Evolutionary conservation across 1,284 basidiomycete genomes (phyloP).

Genomic region (Leccinum huronense): DNA sequence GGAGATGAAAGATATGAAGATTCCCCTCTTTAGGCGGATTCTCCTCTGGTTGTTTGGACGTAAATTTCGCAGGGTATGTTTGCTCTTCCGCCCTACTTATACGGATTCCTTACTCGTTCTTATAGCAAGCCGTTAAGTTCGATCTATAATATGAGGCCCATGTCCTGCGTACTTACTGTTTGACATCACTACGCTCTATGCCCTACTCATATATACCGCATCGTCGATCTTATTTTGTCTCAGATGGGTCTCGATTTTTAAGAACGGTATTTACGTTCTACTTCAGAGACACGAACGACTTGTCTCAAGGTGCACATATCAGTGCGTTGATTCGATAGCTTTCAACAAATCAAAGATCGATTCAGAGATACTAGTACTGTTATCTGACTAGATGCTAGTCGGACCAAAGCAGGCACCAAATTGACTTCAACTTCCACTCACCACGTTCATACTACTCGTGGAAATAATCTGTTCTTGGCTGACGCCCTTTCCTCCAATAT

Average conservation of each 20-base stretch:
- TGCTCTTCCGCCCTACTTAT: background rate
- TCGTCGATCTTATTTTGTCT: background rate
- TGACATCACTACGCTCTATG: background rate
- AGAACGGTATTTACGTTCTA: background rate
- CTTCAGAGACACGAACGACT: background rate
- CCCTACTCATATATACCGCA: background rate
- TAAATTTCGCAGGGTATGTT: background rate
- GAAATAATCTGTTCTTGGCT: background rate
- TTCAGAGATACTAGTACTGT: no score
- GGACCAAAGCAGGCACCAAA: background rate
- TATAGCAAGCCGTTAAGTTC: background rate
- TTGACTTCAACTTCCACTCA: background rate
- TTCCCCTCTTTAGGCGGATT: background rate
- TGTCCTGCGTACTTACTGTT: background rate
- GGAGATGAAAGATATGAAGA: slow-evolving; percentile 2
- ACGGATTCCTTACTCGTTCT: background rate
- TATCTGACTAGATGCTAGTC: no score
- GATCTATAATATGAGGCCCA: background rate
- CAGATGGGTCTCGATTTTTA: background rate
- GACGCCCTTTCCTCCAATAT: no score
- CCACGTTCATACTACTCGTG: background rate
- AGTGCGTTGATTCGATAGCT: no score
- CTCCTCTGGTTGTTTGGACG: background rate
- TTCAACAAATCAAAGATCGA: no score
- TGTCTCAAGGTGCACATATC: no score